Base-by-base conservation (phyloP, 768 basidiomycete genomes). In the Boletus bicolor region DNA sequence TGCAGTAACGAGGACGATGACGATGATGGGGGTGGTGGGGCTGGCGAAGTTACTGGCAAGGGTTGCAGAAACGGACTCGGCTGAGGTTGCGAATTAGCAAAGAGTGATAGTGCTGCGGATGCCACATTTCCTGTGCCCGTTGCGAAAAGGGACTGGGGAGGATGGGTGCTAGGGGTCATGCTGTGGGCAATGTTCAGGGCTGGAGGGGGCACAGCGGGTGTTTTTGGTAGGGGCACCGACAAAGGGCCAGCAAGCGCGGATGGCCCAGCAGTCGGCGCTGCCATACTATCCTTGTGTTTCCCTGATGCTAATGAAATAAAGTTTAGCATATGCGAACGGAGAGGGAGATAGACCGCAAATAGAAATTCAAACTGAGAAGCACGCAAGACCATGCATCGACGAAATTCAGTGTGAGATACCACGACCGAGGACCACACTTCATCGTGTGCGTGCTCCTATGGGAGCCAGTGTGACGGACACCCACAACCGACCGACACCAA, bases 141-240 rank as follows among this genome's bases (percentile, higher is more conserved):
- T 32, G 61, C 60, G 24, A 68, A 62, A 43, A 70, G 61, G 34
- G 64, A 63, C 17, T 62, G 68, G 1, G 74, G 64, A 32, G 69
- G 69, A 44, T 70, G 69, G 0, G 70, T 70, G 19, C 60, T 72
- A 17, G 69, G 69, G 1, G 69, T 70, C 68, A 72, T 70, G 34
- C 68, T 72, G 37, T 69, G 62, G 3, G 32, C 3, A 2, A 68
- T 53, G 10, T 44, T 60, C 3, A 61, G 53, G 17, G 49, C 56
- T 7, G 51, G 36, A 14, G 64, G 38, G 7, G 61, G 34, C 0
- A 56, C 50, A 9, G 34, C 49, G 5, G 68, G 68, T 5, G 66
- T 71, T 47, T 59, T 67, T 24, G 62, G 54, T 28, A 42, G 61
- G 38, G 57, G 54, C 0, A 53, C 34, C 26, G 57, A 47, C 15